A percentile compares a stretch with the other conserved stretches of the same genome.
Evolutionary conservation across 31 red algal species (phyloP).

Genomic region (Asparagopsis taxiformis): DNA sequence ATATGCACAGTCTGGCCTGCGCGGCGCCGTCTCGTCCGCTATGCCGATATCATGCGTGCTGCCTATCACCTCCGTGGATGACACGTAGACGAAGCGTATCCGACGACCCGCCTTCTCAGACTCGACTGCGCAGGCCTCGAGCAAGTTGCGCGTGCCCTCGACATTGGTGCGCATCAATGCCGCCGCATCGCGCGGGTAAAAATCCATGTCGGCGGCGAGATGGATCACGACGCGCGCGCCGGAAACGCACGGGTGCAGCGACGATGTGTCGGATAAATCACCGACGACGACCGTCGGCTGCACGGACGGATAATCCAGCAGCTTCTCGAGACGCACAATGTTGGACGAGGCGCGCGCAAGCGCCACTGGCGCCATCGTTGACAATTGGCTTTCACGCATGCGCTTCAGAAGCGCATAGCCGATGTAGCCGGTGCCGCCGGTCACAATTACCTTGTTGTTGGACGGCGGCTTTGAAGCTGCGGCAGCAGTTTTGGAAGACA

Average conservation of each 20-base stretch:
- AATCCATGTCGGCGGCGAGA: conserved; percentile 74
- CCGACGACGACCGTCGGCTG: conserved; percentile 27
- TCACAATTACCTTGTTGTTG: conserved; percentile 43
- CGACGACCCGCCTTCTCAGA: not conserved
- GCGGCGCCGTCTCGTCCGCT: conserved; percentile 26
- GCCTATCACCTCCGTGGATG: conserved; percentile 67
- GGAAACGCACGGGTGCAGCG: conserved; percentile 12
- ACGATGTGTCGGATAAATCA: conserved; percentile 6
- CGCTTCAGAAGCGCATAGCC: conserved; percentile 32
- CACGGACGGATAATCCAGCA: conserved; percentile 32
- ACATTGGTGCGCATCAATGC: conserved; percentile 23
- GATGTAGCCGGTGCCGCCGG: conserved; percentile 59
- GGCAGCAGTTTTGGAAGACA: too few species aligned
- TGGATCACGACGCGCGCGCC: conserved; percentile 52
- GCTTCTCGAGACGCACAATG: conserved; percentile 14
- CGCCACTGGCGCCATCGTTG: conserved; percentile 16
- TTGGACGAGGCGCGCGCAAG: conserved; percentile 41
- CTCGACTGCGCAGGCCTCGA: conserved; percentile 37
- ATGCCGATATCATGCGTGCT: conserved; percentile 24
- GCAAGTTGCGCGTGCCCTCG: conserved; percentile 34
- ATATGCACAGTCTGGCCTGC: conserved; percentile 44
- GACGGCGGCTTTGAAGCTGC: too few species aligned
- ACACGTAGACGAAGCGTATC: conserved; percentile 65
- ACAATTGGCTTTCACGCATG: conserved; percentile 16
- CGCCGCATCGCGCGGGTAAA: conserved; percentile 37